Evolutionary conservation across 2,329 filamentous ascomycete genomes (phyloP).

Genomic region (Phaeosphaeria sp.): DNA sequence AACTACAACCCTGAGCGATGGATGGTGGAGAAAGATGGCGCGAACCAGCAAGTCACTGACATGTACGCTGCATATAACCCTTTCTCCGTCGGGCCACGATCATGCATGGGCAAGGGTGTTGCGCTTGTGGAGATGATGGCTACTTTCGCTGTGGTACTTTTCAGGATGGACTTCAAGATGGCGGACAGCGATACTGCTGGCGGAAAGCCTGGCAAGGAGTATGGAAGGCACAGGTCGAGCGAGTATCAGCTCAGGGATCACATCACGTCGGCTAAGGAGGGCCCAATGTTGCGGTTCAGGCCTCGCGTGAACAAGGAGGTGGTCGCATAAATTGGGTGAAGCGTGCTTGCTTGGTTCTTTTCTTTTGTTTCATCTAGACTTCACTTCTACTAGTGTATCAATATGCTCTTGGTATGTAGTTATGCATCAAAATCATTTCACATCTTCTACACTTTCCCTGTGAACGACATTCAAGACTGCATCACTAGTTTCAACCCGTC

Average conservation of each 20-base stretch:
- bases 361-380: not conserved
- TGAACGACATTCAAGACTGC: no score
- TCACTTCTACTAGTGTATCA: not conserved
- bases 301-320: not conserved
- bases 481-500: no score
- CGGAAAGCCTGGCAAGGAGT: constrained; percentile 7
- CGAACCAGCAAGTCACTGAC: constrained; percentile 7
- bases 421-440: not conserved
- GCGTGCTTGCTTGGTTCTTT: not conserved
- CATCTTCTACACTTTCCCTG: not conserved
- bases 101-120: constrained; percentile 72
- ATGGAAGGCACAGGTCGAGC: constrained; percentile 12
- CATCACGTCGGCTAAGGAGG: constrained; percentile 73
- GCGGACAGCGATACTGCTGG: constrained; percentile 11
- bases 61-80: constrained; percentile 63
- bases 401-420: not conserved
- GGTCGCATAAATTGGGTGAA: not conserved
- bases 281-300: constrained; percentile 65
- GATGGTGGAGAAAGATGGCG: constrained; percentile 19
- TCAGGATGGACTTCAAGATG: constrained; percentile 61
- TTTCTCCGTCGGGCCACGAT: constrained; percentile 70
- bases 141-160: constrained; percentile 65
- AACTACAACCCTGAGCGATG: constrained; percentile 30
- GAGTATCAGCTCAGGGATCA: constrained; percentile 74
- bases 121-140: constrained; percentile 70